Percentiles rank a stretch among this genome's conserved stretches.
Evolutionary conservation across 306 rosid genomes (phyloP).

Genomic region (Alnus rubra): DNA sequence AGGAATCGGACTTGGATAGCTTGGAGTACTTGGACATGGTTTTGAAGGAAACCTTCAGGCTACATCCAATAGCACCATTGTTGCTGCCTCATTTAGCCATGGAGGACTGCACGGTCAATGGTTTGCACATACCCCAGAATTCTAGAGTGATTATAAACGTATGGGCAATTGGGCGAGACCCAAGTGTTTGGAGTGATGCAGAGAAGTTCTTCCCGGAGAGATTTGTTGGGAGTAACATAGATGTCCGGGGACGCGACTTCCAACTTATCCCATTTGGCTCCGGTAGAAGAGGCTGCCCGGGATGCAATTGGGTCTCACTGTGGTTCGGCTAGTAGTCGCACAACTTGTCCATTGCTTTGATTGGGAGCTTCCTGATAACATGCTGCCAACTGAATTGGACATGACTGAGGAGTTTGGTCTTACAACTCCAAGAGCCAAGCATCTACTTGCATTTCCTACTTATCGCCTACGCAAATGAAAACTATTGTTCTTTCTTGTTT

Average conservation of each 20-base stretch:
- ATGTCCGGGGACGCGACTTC: slow-evolving; percentile 32
- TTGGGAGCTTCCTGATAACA: slow-evolving; percentile 38
- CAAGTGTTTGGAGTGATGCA: slow-evolving; percentile 33
- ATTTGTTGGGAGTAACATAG: slow-evolving; percentile 27
- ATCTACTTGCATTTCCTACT: slow-evolving; percentile 32
- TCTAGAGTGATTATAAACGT: slow-evolving; percentile 29
- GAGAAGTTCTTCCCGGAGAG: slow-evolving; percentile 37
- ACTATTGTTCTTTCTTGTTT: not conserved
- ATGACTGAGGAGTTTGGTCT: slow-evolving; percentile 43
- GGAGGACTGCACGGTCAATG: slow-evolving; percentile 52
- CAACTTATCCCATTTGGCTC: slow-evolving; percentile 43
- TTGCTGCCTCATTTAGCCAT: slow-evolving; percentile 51
- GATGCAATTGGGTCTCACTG: slow-evolving; percentile 25
- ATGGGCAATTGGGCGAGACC: slow-evolving; percentile 40
- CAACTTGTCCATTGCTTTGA: slow-evolving; percentile 46
- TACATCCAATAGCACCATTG: slow-evolving; percentile 60
- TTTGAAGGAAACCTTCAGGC: slow-evolving; percentile 55
- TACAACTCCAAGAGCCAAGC: slow-evolving; percentile 28
- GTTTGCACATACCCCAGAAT: slow-evolving; percentile 47
- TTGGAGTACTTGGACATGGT: slow-evolving; percentile 52
- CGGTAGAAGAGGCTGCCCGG: slow-evolving; percentile 44
- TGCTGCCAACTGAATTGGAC: slow-evolving; percentile 32
- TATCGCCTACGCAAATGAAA: slow-evolving; percentile 20
- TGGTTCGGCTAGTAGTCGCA: slow-evolving; percentile 30
- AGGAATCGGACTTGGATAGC: slow-evolving; percentile 54